These are phyloP conservation scores for Diaporthe citri DNA, from an alignment of 2,329 filamentous ascomycete genomes.

Conservation along the genomic window DNA sequence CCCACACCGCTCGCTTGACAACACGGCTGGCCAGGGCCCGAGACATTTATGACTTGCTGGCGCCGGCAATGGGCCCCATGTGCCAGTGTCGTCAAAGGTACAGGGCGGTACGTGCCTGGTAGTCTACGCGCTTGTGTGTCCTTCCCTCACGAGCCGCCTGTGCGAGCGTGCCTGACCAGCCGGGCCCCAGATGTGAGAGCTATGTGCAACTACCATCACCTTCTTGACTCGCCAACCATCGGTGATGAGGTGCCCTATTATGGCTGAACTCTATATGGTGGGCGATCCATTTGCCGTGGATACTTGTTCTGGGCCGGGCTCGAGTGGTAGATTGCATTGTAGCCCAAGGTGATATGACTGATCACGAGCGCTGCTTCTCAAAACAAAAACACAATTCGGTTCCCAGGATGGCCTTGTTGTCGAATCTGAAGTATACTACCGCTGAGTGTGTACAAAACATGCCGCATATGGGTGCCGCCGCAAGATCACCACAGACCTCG, in stretches of 20 bases:
- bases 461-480: neutral
- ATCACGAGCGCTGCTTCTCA: neutral
- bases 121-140: neutral
- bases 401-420: neutral
- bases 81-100: neutral
- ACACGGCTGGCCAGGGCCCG: conserved; percentile 21
- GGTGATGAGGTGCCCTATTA: neutral
- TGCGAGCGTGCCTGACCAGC: conserved; percentile 7
- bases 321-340: neutral
- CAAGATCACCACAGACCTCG: conserved; percentile 1
- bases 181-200: conserved; percentile 1
- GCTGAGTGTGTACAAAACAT: neutral
- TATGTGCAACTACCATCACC: neutral
- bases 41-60: conserved; percentile 28
- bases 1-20: conserved; percentile 24
- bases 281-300: neutral
- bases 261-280: conserved; percentile 6
- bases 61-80: neutral
- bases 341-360: neutral
- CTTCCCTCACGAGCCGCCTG: neutral
- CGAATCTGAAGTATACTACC: neutral
- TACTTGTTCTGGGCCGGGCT: neutral
- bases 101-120: neutral
- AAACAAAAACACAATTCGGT: neutral
- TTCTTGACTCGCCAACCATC: neutral